Conservation (phyloP, 2,329 filamentous ascomycete species). For the Aurifilum marmelostoma region DNA sequence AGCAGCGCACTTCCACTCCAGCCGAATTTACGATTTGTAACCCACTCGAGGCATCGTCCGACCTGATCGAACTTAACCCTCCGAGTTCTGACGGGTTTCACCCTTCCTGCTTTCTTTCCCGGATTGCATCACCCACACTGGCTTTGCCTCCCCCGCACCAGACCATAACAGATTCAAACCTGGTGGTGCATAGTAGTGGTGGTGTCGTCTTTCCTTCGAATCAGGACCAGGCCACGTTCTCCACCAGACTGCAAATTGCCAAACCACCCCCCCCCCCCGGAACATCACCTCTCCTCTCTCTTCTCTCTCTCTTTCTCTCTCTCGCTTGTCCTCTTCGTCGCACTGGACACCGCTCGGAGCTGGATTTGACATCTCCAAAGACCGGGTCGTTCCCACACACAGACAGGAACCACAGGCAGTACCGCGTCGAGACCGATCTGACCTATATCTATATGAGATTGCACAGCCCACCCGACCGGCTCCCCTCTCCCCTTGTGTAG, state of each 20-base stretch:
- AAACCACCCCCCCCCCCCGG: conserved; percentile 10
- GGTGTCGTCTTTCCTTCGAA: neutral
- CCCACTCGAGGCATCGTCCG: conserved; percentile 6
- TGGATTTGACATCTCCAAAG: conserved; percentile 13
- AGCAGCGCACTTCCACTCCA: too few relatives aligned
- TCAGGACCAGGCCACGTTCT: conserved; percentile 16
- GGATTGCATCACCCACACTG: neutral
- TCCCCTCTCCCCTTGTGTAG: conserved; percentile 18
- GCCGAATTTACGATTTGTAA: conserved; percentile 6
- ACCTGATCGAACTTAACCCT: conserved; percentile 4
- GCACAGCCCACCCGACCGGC: conserved; percentile 24
- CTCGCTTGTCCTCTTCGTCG: conserved; percentile 8
- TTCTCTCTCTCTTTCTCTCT: neutral
- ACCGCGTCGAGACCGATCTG: conserved; percentile 24
- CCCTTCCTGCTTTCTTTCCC: conserved; percentile 1
- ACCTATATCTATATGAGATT: conserved; percentile 21
- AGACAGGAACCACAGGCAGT: conserved; percentile 12
- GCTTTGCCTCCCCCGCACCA: conserved; percentile 6
- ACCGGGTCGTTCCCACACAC: conserved; percentile 7
- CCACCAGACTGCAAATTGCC: conserved; percentile 21
- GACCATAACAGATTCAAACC: conserved; percentile 2
- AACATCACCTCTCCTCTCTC: conserved; percentile 11
- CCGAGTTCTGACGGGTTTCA: conserved; percentile 3
- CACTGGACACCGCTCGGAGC: conserved; percentile 25
- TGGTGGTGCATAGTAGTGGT: conserved; percentile 7